phyloP scores from a whole-genome alignment of 352 stramenopile species.

The Globisporangium viniferum region DNA sequence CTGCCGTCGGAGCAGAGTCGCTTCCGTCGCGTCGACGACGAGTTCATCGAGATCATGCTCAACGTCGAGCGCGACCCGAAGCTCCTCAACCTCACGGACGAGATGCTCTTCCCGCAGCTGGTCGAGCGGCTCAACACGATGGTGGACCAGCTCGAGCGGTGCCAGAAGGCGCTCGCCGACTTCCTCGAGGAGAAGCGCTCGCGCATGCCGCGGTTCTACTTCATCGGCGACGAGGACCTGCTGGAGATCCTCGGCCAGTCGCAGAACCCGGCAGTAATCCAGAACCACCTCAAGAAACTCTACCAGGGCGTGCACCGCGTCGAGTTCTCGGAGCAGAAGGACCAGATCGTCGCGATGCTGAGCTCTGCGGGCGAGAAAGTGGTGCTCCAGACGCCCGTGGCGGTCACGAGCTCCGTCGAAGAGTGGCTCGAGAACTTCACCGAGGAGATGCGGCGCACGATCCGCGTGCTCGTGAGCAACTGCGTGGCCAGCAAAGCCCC shows the following conservation, averaged over 20 bases:
- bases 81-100: constrained; percentile 92
- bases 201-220: constrained; percentile 95
- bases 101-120: constrained; percentile 88
- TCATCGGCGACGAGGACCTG: constrained; percentile 95
- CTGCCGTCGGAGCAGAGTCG: constrained; percentile 88
- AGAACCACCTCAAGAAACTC: constrained; percentile 95
- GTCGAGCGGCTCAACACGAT: constrained; percentile 75
- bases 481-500: constrained; percentile 75
- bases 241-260: constrained; percentile 94
- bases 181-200: constrained; percentile 94
- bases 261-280: constrained; percentile 91
- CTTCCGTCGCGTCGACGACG: constrained; percentile 92
- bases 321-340: constrained; percentile 81
- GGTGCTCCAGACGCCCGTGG: constrained; percentile 72
- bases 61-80: constrained; percentile 86
- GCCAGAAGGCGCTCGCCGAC: constrained; percentile 92
- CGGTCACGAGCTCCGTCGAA: constrained; percentile 89
- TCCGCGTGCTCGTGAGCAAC: constrained; percentile 67
- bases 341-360: constrained; percentile 89
- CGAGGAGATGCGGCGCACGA: constrained; percentile 88
- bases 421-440: constrained; percentile 93
- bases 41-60: constrained; percentile 93
- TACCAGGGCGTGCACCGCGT: constrained; percentile 94
- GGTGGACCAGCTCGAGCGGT: constrained; percentile 93
- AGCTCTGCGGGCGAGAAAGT: constrained; percentile 84